Base-by-base conservation (phyloP, 2,329 filamentous ascomycete genomes). In the Sporothrix protearum region DNA sequence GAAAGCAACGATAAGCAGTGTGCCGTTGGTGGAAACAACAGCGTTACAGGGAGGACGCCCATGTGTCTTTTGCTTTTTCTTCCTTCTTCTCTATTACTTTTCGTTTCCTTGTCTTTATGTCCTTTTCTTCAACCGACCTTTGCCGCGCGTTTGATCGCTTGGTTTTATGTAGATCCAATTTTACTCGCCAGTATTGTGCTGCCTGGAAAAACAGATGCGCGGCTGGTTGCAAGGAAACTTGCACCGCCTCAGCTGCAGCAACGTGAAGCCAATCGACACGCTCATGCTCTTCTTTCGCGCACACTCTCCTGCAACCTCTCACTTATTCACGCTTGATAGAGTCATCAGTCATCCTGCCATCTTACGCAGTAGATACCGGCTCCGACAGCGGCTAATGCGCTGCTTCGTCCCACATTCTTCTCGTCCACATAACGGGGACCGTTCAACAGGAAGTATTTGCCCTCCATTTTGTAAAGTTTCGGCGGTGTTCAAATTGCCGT, bases 341-440 rank as follows among this genome's bases (percentile, higher is more conserved):
- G 53, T 28, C 33, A 47, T 36, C 28, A 9, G 19, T 55, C 25
- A 16, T 39, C 61, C 22, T 45, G 39, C 61, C 6, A 57, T 30
- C 53, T 10, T n/a, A 28, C 53, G 6, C 16, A n/a, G n/a, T n/a
- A n/a, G n/a, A 25, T 30, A 19, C 19, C 28, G 25, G 42, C 63
- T 25, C 66, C 49, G 64, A 57, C 66, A 55, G 36, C 66, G 66
- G 63, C 28, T 16, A 39, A 16, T 39, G 61, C 47, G 61, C 19
- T 19, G 28, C 28, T 25, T 33, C 36, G 8, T 39, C 61, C 47
- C 25, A 47, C 47, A 39, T 51, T 6, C 6, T 51, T 25, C 61
- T 63, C 16, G 12, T 5, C 61, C 61, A 30, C 39, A 28, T 2
- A 12, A 25, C 25, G 25, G 39, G 61, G 25, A 22, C 36, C 57